These are phyloP conservation scores for Yamadazyma mexicana DNA, from an alignment of 1,139 yeast species.

Conservation along the genomic window DNA sequence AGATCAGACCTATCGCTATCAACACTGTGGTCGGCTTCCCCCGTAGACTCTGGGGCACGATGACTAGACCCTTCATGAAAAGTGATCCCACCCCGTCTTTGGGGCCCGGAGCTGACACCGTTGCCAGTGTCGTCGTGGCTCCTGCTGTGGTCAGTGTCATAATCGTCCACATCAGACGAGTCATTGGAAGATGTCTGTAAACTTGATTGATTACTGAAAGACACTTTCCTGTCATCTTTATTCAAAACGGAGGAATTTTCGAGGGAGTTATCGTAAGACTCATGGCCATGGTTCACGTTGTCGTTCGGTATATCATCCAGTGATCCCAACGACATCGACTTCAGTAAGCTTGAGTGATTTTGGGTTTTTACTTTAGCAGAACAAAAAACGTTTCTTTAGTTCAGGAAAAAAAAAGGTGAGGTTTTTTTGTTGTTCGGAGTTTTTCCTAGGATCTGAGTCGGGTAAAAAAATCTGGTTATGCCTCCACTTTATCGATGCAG, in stretches of 20 bases:
- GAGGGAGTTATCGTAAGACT: conserved; percentile 3
- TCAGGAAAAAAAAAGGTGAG: background rate
- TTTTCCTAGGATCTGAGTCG: background rate
- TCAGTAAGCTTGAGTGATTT: background rate
- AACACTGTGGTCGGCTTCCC: background rate
- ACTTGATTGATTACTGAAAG: conserved; percentile 11
- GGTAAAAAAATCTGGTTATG: no score
- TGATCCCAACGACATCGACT: conserved; percentile 8
- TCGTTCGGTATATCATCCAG: conserved; percentile 6
- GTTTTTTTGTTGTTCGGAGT: conserved; percentile 2
- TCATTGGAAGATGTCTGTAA: conserved; percentile 15
- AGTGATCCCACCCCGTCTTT: background rate
- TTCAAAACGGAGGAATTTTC: conserved; percentile 5
- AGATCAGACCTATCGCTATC: background rate
- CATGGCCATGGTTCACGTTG: background rate
- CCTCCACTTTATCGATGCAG: background rate
- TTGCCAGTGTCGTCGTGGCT: no score
- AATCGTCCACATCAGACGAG: conserved; percentile 15
- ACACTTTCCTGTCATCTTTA: conserved; percentile 11
- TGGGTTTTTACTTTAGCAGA: background rate
- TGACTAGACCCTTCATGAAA: no score
- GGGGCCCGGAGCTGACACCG: background rate
- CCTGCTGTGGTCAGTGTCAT: conserved; percentile 2
- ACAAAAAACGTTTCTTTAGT: background rate
- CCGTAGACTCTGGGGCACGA: no score